phyloP scores from a whole-genome alignment of 306 rosid species.

The Canavalia ensiformis region DNA sequence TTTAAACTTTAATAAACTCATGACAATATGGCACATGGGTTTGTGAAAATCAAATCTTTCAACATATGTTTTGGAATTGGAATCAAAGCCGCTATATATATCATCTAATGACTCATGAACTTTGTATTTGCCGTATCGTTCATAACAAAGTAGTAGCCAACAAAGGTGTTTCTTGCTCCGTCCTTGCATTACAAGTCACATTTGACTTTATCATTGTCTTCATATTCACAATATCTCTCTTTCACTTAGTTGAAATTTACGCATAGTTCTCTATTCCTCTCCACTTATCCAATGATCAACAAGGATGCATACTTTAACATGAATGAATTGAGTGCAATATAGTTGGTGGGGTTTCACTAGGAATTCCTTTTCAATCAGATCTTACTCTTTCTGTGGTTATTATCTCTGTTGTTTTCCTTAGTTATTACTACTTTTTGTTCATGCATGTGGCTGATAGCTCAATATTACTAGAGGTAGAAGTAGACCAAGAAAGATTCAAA shows the following conservation, averaged over 20 bases:
- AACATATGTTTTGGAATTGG: background rate
- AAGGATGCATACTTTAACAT: constrained; percentile 7
- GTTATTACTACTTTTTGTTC: constrained; percentile 3
- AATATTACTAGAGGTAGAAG: background rate
- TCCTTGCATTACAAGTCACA: background rate
- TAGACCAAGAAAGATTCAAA: background rate
- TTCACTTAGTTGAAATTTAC: background rate
- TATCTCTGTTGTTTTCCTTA: constrained; percentile 9
- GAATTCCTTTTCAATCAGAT: constrained; percentile 40
- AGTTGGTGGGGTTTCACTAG: constrained; percentile 6
- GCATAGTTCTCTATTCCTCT: background rate
- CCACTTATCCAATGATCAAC: background rate
- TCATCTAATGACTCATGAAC: background rate
- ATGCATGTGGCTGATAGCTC: background rate
- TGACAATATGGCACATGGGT: background rate
- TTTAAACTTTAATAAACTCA: background rate
- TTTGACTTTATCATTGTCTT: constrained; percentile 2
- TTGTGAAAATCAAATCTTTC: background rate
- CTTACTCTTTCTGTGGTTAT: constrained; percentile 24
- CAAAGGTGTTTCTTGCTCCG: constrained; percentile 11
- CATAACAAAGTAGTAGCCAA: constrained; percentile 18
- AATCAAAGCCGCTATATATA: background rate
- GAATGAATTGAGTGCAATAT: background rate
- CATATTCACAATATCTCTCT: background rate
- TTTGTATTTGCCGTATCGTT: constrained; percentile 20